Evolutionary conservation across 495 filamentous ascomycete species (phyloP), one percentile per base, ranked within the genome.

Genomic region (Daldinia grandis): DNA sequence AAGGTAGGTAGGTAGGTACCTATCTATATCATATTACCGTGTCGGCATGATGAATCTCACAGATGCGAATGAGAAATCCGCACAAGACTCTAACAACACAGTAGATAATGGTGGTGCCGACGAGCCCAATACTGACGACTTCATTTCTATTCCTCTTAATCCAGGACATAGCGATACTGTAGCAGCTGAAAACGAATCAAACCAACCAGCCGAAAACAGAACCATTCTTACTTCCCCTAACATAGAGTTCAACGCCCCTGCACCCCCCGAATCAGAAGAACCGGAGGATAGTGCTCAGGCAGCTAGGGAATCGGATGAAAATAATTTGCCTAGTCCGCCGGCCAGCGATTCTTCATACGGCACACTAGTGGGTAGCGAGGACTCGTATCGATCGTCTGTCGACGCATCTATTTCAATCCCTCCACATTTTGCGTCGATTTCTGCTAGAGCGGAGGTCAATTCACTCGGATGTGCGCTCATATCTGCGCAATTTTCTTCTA

Each of bases 1-100:
- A n/a, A n/a, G n/a, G n/a, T n/a, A n/a, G n/a, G n/a, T n/a, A n/a
- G n/a, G n/a, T n/a, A n/a, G n/a, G n/a, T n/a, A n/a, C n/a, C n/a
- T 28, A n/a, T 65, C 59, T 58, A 21, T 54, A 47, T 24, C 8
- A 10, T 35, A 50, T 8, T 19, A 10, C 17, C n/a, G 14, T 14
- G 25, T 31, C n/a, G 53, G 6, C n/a, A 55, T 15, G 8, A 63
- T 63, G 60, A 2, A 37, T 44, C n/a, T n/a, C 4, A 25, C 25
- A 15, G 71, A 50, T 24, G 35, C 1, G 49, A 59, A 1, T 75
- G 49, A 59, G 17, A 58, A 73, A 8, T 14, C 33, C 31, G 8
- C 10, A 37, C 44, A 21, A 19, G 24, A 40, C 21, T 10, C n/a
- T 0, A 1, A 9, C 25, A 21, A 24, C 8, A 3, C 15, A 35